Evolutionary conservation across 1,284 basidiomycete genomes (phyloP).

Genomic region (Sutorius eximius): DNA sequence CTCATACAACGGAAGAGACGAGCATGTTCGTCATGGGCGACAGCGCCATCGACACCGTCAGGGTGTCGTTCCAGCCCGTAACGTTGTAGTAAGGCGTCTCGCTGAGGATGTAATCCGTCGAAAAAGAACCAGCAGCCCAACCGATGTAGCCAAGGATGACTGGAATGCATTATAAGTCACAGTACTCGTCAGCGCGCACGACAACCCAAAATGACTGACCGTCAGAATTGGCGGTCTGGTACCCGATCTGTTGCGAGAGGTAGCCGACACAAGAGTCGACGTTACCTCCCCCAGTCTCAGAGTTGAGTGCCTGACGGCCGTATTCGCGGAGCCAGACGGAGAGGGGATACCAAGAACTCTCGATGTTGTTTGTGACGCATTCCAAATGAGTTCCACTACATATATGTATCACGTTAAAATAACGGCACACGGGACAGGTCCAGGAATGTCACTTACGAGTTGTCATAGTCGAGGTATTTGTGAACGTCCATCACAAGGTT

Average conservation of each 20-base stretch:
- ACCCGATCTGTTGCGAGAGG: slow-evolving; percentile 51
- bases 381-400: slow-evolving; percentile 31
- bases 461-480: slow-evolving; percentile 63
- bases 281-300: slow-evolving; percentile 63
- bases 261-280: slow-evolving; percentile 47
- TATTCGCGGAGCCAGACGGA: slow-evolving; percentile 50
- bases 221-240: slow-evolving; percentile 52
- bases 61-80: slow-evolving; percentile 42
- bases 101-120: slow-evolving; percentile 35
- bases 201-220: slow-evolving; percentile 29
- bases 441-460: slow-evolving; percentile 37
- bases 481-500: slow-evolving; percentile 62
- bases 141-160: slow-evolving; percentile 46
- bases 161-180: slow-evolving; percentile 3
- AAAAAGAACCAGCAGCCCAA: slow-evolving; percentile 45
- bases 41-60: slow-evolving; percentile 42
- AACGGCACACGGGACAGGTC: slow-evolving; percentile 3
- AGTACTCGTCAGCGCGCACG: background rate
- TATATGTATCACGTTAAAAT: background rate
- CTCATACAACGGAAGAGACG: slow-evolving; percentile 3
- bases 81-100: slow-evolving; percentile 41
- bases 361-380: slow-evolving; percentile 54
- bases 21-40: slow-evolving; percentile 36
- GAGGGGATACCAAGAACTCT: slow-evolving; percentile 48
- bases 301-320: slow-evolving; percentile 60